Conservation (phyloP, 257 asterid genomes). For the Capsicum chinense region DNA sequence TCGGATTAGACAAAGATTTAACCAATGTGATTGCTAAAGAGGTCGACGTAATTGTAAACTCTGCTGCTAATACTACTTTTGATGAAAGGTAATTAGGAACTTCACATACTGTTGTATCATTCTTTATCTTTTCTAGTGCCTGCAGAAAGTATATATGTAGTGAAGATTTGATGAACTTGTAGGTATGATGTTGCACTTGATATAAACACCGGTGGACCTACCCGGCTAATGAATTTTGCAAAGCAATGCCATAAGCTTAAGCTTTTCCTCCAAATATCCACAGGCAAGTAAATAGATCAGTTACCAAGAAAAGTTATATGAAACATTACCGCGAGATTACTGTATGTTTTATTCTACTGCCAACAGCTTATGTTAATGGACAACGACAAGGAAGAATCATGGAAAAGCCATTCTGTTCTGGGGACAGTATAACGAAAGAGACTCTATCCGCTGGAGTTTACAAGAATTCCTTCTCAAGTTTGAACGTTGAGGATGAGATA, state of each 20-base stretch:
- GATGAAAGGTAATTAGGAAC: conserved; percentile 68
- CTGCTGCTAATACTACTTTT: conserved; percentile 90
- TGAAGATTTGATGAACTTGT: conserved; percentile 34
- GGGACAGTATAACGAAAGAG: conserved; percentile 71
- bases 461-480: conserved; percentile 41
- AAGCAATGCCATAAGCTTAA: conserved; percentile 67
- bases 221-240: conserved; percentile 70
- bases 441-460: conserved; percentile 41
- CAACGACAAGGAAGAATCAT: conserved; percentile 75
- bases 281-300: conserved; percentile 54
- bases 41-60: conserved; percentile 72
- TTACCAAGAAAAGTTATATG: neutral
- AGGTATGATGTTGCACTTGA: conserved; percentile 87
- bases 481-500: conserved; percentile 80
- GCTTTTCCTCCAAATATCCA: conserved; percentile 80
- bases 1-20: conserved; percentile 65
- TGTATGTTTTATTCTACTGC: neutral
- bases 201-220: conserved; percentile 79
- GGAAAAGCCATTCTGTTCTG: conserved; percentile 76
- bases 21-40: conserved; percentile 56
- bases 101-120: neutral
- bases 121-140: neutral
- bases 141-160: neutral
- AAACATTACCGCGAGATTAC: neutral
- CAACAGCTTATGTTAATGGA: conserved; percentile 92